phyloP scores from a whole-genome alignment of 441 rosid species.

The Syzygium syzygioides region DNA sequence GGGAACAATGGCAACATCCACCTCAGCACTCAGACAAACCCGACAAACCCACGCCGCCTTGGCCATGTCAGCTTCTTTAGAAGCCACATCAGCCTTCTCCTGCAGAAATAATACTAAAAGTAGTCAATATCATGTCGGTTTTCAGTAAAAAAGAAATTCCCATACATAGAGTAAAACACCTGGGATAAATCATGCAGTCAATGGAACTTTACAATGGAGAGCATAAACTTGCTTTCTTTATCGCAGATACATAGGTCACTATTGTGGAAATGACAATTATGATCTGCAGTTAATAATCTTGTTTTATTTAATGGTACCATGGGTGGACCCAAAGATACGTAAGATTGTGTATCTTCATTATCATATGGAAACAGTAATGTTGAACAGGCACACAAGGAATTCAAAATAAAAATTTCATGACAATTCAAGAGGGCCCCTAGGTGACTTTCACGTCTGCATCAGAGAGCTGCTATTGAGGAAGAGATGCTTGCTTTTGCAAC shows the following conservation, averaged over 20 bases:
- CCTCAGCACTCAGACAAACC: slow-evolving; percentile 83
- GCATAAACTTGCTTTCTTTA: neutral
- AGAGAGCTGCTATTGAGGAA: neutral
- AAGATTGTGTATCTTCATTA: neutral
- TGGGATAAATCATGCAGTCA: neutral
- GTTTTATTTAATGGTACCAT: neutral
- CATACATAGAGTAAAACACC: neutral
- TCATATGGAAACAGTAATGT: neutral
- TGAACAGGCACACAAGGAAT: neutral
- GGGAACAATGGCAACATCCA: slow-evolving; percentile 72
- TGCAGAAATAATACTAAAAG: slow-evolving; percentile 18
- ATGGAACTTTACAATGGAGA: neutral
- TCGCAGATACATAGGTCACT: neutral
- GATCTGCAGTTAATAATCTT: neutral
- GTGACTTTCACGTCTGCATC: neutral
- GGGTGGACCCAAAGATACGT: neutral
- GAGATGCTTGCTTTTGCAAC: neutral
- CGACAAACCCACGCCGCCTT: slow-evolving; percentile 89
- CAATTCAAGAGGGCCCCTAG: neutral
- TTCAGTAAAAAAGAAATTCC: neutral
- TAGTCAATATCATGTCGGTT: neutral
- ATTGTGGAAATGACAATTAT: neutral
- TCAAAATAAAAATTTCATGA: neutral
- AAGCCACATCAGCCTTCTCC: slow-evolving; percentile 73
- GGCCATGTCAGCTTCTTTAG: slow-evolving; percentile 83